These are phyloP conservation scores for Nothopassalora personata DNA, from an alignment of 2,329 filamentous ascomycete species.

Conservation along the genomic window DNA sequence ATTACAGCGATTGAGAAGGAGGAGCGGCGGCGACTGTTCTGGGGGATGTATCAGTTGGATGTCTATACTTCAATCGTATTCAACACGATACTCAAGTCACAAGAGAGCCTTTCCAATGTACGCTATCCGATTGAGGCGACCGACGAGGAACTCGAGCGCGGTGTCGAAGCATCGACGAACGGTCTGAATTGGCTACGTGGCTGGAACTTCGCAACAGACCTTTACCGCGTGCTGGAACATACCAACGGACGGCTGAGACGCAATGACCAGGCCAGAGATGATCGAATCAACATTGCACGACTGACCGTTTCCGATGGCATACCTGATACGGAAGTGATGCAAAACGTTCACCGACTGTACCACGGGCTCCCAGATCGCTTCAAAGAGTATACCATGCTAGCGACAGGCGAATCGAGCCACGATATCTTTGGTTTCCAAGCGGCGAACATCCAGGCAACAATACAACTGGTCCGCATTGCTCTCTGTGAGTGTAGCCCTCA, in stretches of 20 bases:
- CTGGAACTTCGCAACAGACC: conserved; percentile 55
- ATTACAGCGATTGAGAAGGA: conserved; percentile 45
- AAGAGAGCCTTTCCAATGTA: conserved; percentile 45
- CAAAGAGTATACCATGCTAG: conserved; percentile 23
- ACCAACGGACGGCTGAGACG: conserved; percentile 31
- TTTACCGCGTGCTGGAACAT: conserved; percentile 54
- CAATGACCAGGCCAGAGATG: conserved; percentile 16
- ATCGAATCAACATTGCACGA: conserved; percentile 22
- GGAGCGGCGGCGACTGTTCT: conserved; percentile 47
- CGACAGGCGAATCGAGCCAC: conserved; percentile 32
- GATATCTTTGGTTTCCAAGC: conserved; percentile 47
- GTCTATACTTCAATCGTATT: conserved; percentile 52
- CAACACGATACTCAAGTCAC: conserved; percentile 43
- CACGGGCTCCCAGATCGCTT: conserved; percentile 29
- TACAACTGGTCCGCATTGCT: conserved; percentile 47
- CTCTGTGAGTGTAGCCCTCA: conserved; percentile 29
- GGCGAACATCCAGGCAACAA: conserved; percentile 47
- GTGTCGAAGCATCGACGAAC: conserved; percentile 18
- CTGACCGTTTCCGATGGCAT: conserved; percentile 26
- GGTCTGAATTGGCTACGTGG: conserved; percentile 47
- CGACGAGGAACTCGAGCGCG: conserved; percentile 41
- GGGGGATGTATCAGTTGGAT: conserved; percentile 55
- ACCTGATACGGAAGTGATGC: conserved; percentile 27
- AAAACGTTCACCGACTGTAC: conserved; percentile 26
- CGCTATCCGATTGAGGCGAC: conserved; percentile 46